Evolutionary conservation across 257 asterid genomes (phyloP), one percentile per base, ranked within the genome.

Genomic region (Lycium barbarum): DNA sequence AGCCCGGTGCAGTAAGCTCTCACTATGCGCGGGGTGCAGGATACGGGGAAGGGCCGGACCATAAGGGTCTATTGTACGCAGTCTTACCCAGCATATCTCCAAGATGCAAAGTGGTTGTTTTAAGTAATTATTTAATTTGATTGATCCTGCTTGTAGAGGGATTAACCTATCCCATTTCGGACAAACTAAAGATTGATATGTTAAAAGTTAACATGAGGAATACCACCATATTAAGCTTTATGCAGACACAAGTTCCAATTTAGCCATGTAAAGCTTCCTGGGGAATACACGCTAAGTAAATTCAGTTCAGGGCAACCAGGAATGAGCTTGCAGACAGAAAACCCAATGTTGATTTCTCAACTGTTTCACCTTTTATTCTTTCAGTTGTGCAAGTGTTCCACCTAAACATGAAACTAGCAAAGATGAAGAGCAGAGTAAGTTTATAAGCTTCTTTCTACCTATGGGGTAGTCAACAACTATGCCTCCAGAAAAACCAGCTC

Each of bases 401-500:
- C 36, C 10, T 74, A 59, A 54, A 33, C 26, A 8, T 63, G 83
- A 73, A 68, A 61, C 51, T 66, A 35, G 61, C 26, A 59, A 49
- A 51, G 82, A 73, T 18, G 43, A 63, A 36, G 70, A 71, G 40
- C 51, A 83, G 63, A 72, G 70, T n/a, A 54, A 22, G 6, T 80
- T 58, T 55, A 20, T 9, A 45, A 87, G 62, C 82, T 78, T 66
- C 43, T 59, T 68, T 66, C 33, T 90, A 94, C 99, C 98, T 93
- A 90, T 94, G 99, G 49, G 98, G 85, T 55, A 96, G 89, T 96
- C 99, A 71, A 96, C 91, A 76, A 96, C 97, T 53, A 96, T 90
- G 81, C 98, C 98, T 22, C 98, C 99, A 70, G 98, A 90, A 88
- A 96, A 96, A 59, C 99, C 98, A 85, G 99, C 90, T 80, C 97